phyloP scores from a whole-genome alignment of 768 basidiomycete species.

The Suillus discolor region DNA sequence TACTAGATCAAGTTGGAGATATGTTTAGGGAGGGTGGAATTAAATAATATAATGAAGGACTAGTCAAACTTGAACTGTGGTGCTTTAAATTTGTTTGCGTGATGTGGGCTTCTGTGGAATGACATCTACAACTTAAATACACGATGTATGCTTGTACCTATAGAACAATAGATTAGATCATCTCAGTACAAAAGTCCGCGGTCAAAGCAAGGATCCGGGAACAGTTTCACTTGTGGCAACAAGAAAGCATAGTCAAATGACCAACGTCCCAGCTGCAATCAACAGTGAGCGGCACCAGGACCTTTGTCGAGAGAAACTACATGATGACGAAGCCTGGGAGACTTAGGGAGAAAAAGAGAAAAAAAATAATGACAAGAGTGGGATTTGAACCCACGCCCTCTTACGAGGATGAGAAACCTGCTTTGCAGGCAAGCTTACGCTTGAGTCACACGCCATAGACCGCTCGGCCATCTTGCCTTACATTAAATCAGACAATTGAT shows the following conservation, averaged over 20 bases:
- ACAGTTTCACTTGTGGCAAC: neutral
- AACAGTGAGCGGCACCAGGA: neutral
- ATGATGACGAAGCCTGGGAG: neutral
- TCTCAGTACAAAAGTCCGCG: slow-evolving; percentile 6
- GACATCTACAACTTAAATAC: slow-evolving; percentile 3
- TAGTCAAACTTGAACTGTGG: neutral
- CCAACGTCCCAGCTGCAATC: neutral
- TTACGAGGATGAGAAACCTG: slow-evolving; percentile 23
- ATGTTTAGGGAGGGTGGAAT: too few relatives aligned
- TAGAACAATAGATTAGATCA: slow-evolving; percentile 8
- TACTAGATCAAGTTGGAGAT: neutral
- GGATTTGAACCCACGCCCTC: slow-evolving; percentile 27
- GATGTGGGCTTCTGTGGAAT: neutral
- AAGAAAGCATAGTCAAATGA: neutral
- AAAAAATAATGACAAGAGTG: slow-evolving; percentile 23
- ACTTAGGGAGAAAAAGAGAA: neutral
- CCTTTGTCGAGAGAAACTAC: neutral
- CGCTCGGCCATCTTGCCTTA: slow-evolving; percentile 61
- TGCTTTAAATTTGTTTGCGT: neutral
- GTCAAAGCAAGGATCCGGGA: slow-evolving; percentile 6
- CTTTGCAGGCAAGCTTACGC: slow-evolving; percentile 30
- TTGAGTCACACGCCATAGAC: slow-evolving; percentile 67
- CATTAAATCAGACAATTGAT: fast-evolving
- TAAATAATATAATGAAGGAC: neutral
- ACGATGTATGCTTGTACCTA: neutral